Conservation (phyloP, 2,329 filamentous ascomycete genomes). For the Lecanicillium sp. region DNA sequence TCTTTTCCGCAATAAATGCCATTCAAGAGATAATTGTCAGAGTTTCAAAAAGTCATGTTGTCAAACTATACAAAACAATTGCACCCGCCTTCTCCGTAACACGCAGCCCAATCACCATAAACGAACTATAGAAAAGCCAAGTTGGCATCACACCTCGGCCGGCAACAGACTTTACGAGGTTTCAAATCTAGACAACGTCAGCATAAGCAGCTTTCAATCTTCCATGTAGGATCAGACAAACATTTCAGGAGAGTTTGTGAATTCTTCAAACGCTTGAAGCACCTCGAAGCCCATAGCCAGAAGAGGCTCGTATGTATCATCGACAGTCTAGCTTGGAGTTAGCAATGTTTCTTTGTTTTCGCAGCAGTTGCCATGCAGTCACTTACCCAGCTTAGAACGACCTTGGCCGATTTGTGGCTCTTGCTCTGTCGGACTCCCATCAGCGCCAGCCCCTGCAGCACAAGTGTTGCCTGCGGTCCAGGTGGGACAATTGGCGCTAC, state of each 20-base stretch:
- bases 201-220: neutral
- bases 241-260: conserved; percentile 55
- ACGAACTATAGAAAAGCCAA: neutral
- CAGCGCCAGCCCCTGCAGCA: conserved; percentile 69
- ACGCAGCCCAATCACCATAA: neutral
- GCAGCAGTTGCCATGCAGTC: neutral
- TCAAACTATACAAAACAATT: too few species aligned
- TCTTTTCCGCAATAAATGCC: too few species aligned
- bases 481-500: conserved; percentile 71
- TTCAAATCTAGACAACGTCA: conserved; percentile 8
- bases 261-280: conserved; percentile 74
- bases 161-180: neutral
- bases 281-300: conserved; percentile 74
- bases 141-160: neutral
- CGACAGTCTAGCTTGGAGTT: conserved; percentile 44
- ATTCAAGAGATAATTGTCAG: too few species aligned
- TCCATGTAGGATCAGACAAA: conserved; percentile 19
- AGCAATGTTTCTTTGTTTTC: conserved; percentile 9
- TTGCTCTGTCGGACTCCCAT: conserved; percentile 80
- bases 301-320: conserved; percentile 66
- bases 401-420: conserved; percentile 63
- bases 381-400: conserved; percentile 74
- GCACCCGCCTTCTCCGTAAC: too few species aligned
- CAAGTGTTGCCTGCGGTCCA: conserved; percentile 58
- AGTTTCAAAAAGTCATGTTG: too few species aligned